Evolutionary conservation across 257 asterid genomes (phyloP).

Genomic region (Voacanga thouarsii): DNA sequence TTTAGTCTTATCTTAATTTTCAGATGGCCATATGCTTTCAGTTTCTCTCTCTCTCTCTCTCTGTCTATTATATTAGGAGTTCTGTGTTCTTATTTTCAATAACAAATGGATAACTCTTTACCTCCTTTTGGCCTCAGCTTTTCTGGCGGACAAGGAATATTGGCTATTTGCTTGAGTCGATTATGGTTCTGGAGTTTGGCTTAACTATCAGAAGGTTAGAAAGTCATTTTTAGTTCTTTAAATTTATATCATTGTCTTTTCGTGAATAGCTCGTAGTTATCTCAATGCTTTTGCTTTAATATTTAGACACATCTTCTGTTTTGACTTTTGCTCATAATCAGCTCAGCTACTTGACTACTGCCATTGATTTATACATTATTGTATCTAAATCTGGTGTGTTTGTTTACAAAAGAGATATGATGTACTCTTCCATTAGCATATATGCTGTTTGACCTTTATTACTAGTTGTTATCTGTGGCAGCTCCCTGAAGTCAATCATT

Average conservation of each 20-base stretch:
- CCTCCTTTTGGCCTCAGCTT: constrained; percentile 45
- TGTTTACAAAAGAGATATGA: neutral
- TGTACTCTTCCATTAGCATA: neutral
- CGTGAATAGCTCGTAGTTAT: neutral
- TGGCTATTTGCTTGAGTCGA: constrained; percentile 90
- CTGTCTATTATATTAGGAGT: neutral
- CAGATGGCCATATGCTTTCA: neutral
- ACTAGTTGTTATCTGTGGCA: neutral
- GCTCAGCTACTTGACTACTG: neutral
- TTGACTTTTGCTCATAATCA: neutral
- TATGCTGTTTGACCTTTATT: neutral
- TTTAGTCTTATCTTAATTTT: neutral
- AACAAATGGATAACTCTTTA: constrained; percentile 16
- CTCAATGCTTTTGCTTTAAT: neutral
- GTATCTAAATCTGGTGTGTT: neutral
- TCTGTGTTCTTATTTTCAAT: constrained; percentile 8
- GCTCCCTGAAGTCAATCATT: neutral
- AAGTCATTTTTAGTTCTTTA: neutral
- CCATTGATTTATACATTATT: neutral
- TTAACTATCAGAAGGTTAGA: constrained; percentile 79
- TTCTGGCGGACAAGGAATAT: constrained; percentile 90
- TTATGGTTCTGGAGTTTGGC: constrained; percentile 93
- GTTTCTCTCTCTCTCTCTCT: no score
- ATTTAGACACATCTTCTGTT: neutral
- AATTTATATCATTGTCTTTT: neutral